Evolutionary conservation across 2,329 filamentous ascomycete genomes (phyloP), one percentile per base, ranked within the genome.

Genomic region (Colletotrichum kahawae): DNA sequence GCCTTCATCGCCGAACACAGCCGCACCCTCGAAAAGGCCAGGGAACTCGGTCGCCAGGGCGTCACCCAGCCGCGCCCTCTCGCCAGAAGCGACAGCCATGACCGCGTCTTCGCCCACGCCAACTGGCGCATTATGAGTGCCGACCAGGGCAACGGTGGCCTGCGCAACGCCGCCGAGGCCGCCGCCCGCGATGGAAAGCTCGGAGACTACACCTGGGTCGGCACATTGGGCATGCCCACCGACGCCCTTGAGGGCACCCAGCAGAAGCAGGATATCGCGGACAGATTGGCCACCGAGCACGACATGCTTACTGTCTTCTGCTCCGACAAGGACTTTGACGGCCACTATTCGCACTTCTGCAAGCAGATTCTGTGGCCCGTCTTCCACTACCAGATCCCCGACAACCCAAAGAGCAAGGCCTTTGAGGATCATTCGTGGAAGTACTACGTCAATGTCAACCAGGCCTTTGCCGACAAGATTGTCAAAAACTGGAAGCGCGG

Each of bases 301-400:
- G 92, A 97, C 79, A 95, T 95, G 80, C 84, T 98, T 78, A 92
- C 94, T 4, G 95, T 98, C 38, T 98, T 94, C 83, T 94, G 95
- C 83, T 94, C 92, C 76, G 96, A 98, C 85, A 95, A 94, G 82
- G 96, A 98, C 84, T 95, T 98, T 82, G 94, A 98, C 80, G 95
- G 96, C 2, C 96, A 98, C 85, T 98, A 98, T 82, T 92, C 93
- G 14, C 96, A 98, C 84, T 98, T 97, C 83, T 98, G 96, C 92
- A 98, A 98, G 87, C 95, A 96, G 81, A 98, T 98, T 70, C 89
- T 98, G 8, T 98, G 96, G 96, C 96, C 96, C 1, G 96, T 98
- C 75, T 98, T 98, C 84, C 96, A 98, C 85, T 98, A 98, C 83
- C 96, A 98, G 84, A 98, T 98, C 75, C 97, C 96, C 0, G 97